phyloP scores from a whole-genome alignment of 2,329 filamentous ascomycete genomes.

The Talaromyces sp. region DNA sequence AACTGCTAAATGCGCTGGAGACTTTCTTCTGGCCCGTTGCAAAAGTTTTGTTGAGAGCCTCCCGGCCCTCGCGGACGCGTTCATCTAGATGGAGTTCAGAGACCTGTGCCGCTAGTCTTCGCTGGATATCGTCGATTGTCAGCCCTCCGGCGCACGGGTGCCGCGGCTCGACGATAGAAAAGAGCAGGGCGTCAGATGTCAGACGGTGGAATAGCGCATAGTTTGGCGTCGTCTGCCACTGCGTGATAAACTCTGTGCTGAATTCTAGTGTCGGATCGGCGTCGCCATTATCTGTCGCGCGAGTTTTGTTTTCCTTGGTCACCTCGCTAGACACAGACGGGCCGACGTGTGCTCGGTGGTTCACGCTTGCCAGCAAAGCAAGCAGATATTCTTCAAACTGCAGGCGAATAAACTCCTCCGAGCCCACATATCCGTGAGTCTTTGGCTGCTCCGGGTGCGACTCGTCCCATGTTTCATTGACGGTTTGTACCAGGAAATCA shows the following conservation, averaged over 20 bases:
- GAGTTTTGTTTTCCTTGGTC: slow-evolving; percentile 45
- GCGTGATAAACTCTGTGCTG: slow-evolving; percentile 74
- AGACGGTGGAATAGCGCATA: slow-evolving; percentile 79
- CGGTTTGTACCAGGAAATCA: slow-evolving; percentile 85
- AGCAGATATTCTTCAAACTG: slow-evolving; percentile 97
- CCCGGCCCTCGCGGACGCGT: slow-evolving; percentile 72
- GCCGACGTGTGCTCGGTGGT: slow-evolving; percentile 80
- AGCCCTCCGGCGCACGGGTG: slow-evolving; percentile 91
- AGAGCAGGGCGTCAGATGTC: slow-evolving; percentile 74
- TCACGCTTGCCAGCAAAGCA: slow-evolving; percentile 78
- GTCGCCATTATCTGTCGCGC: slow-evolving; percentile 54
- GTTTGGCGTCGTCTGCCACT: slow-evolving; percentile 83
- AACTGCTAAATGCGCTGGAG: slow-evolving; percentile 74
- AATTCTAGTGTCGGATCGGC: slow-evolving; percentile 84
- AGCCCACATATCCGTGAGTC: slow-evolving; percentile 88
- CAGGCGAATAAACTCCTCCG: slow-evolving; percentile 92
- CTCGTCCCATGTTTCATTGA: slow-evolving; percentile 96
- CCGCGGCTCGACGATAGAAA: slow-evolving; percentile 86
- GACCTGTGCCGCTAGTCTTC: slow-evolving; percentile 83
- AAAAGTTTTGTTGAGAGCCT: slow-evolving; percentile 83
- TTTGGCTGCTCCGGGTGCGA: slow-evolving; percentile 83
- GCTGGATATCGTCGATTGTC: slow-evolving; percentile 89
- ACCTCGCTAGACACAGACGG: slow-evolving; percentile 45
- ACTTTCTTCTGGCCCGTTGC: slow-evolving; percentile 84
- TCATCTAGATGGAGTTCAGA: slow-evolving; percentile 92